phyloP scores from a whole-genome alignment of 257 asterid genomes.

The Solanum ossicruentum region DNA sequence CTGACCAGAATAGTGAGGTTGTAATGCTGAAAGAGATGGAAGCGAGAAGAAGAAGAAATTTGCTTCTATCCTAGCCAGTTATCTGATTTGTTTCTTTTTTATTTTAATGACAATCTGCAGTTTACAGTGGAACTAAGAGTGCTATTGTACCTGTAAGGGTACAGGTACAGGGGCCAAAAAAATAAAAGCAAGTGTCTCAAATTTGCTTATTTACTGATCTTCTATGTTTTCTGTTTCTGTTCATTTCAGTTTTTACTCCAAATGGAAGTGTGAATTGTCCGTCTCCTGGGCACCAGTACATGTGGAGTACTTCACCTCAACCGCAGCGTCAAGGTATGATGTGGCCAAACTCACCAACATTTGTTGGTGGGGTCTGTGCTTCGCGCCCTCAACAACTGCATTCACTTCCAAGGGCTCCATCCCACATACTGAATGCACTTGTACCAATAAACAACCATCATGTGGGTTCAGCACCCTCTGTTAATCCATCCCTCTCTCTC shows the following conservation, averaged over 20 bases:
- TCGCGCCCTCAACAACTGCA: constrained; percentile 67
- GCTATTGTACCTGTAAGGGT: not conserved
- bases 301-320: constrained; percentile 70
- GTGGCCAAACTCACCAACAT: constrained; percentile 82
- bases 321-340: constrained; percentile 57
- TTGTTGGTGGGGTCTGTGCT: constrained; percentile 50
- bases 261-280: constrained; percentile 80
- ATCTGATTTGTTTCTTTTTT: not conserved
- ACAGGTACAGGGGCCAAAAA: not conserved
- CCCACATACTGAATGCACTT: constrained; percentile 51
- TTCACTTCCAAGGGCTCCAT: constrained; percentile 62
- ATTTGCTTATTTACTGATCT: constrained; percentile 2
- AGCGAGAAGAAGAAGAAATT: not conserved
- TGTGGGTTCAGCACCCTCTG: constrained; percentile 94
- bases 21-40: not conserved
- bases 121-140: not conserved
- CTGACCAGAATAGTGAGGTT: not conserved
- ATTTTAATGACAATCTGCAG: not conserved
- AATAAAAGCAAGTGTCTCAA: not conserved
- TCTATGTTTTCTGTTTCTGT: not conserved
- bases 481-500: constrained; percentile 63
- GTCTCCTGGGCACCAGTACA: constrained; percentile 73
- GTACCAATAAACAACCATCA: constrained; percentile 63
- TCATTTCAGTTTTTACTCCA: constrained; percentile 55
- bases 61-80: not conserved